Conservation (phyloP, 1,284 basidiomycete species). For the Puccinia triticina region DNA sequence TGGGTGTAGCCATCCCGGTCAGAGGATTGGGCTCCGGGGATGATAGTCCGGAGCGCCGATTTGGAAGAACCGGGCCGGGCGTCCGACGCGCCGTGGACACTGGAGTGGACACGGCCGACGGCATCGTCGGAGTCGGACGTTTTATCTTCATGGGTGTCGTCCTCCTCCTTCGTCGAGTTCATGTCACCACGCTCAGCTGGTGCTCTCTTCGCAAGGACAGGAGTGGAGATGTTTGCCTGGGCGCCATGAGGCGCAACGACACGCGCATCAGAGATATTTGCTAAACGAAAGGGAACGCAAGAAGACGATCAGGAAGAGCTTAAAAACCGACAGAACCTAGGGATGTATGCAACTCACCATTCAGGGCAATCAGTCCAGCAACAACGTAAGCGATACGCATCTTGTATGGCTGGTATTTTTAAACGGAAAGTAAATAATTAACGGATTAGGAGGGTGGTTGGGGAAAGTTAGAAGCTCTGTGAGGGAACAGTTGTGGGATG, state of each 20-base stretch:
- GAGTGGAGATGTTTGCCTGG: too few species aligned
- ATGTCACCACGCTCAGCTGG: not conserved
- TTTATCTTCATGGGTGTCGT: not conserved
- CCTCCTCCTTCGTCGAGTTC: not conserved
- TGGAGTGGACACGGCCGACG: not conserved
- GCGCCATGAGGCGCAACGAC: not conserved
- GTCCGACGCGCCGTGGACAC: not conserved
- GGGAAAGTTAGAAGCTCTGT: not conserved
- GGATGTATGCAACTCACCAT: not conserved
- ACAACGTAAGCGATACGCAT: slow-evolving; percentile 30
- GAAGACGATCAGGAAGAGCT: not conserved
- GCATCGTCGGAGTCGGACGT: not conserved
- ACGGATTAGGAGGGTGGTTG: not conserved
- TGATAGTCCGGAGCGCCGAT: not conserved
- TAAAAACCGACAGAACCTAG: too few species aligned
- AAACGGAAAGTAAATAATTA: not conserved
- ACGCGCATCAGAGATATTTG: slow-evolving; percentile 1
- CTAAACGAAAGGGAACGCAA: not conserved
- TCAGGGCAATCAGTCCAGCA: slow-evolving; percentile 16
- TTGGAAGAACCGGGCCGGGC: not conserved
- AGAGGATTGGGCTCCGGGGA: not conserved
- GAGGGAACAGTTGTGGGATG: not conserved
- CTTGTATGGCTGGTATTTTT: too few species aligned
- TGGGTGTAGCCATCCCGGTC: too few species aligned
- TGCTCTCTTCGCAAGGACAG: not conserved